phyloP scores from a whole-genome alignment of 2,329 filamentous ascomycete genomes.

The Alternaria sp. region DNA sequence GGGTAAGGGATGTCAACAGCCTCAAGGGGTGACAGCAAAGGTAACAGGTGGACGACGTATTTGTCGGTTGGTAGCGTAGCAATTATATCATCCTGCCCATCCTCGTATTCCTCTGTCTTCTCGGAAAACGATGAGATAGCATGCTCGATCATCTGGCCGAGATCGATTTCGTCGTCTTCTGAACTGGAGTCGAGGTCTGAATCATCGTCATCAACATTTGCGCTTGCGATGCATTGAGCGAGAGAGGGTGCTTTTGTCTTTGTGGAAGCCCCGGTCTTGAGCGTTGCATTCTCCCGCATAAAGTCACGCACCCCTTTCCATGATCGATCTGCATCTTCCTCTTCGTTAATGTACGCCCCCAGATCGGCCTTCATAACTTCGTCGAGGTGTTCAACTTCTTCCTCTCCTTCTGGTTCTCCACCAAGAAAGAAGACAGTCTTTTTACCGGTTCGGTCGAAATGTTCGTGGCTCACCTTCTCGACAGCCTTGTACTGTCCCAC shows the following conservation, averaged over 20 bases:
- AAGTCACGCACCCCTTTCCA: not conserved
- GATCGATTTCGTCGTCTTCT: not conserved
- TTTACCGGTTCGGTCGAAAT: constrained; percentile 13
- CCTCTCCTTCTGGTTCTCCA: not conserved
- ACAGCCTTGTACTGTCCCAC: not conserved
- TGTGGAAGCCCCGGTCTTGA: not conserved
- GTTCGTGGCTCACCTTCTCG: constrained; percentile 11
- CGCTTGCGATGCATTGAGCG: constrained; percentile 13
- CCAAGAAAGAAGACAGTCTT: constrained; percentile 11
- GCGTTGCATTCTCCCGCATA: not conserved
- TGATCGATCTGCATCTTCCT: constrained; percentile 2
- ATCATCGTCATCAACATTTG: constrained; percentile 1
- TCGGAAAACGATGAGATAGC: not conserved
- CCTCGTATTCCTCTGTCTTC: not conserved
- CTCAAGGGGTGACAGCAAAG: not conserved
- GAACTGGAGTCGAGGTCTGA: constrained; percentile 8
- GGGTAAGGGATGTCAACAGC: not conserved
- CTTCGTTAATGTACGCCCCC: not conserved
- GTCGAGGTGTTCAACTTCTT: not conserved
- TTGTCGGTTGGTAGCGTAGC: not conserved
- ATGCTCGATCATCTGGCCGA: constrained; percentile 2
- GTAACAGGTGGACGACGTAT: not conserved
- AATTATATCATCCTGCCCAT: not conserved
- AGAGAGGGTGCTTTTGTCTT: constrained; percentile 3
- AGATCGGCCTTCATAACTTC: not conserved